Base-by-base conservation (phyloP, 305 asterid species). In the Rubia tinctorum region DNA sequence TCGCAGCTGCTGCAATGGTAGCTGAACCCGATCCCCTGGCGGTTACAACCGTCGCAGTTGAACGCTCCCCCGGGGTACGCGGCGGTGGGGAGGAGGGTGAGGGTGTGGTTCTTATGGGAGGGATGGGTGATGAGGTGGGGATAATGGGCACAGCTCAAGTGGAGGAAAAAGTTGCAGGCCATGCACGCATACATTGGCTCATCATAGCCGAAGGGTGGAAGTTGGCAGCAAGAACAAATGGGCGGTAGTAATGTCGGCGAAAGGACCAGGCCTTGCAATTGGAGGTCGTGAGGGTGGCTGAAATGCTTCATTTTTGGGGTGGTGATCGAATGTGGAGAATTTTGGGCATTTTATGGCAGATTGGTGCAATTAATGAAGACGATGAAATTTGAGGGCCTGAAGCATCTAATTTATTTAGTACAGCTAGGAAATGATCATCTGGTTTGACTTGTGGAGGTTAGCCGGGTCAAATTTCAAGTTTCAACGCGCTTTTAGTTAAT, bases 1-100 rank as follows among this genome's bases (percentile, higher is more conserved):
- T 82, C 82, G 69, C 94, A 90, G 25, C 67, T 67, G 18, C 70
- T 34, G 68, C 96, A 90, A 71, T 88, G 91, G 83, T 84, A 88
- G 83, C 86, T 84, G 87, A 89, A 90, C 13, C 87, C 84, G 71
- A 84, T 77, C 9, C 86, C 89, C 7, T 60, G 71, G 75, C 56
- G 79, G 79, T 69, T 44, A 78, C 96, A 90, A 73, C 86, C 92
- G 73, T 90, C 88, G 77, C 96, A 90, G 82, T 74, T 85, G 88
- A 87, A 90, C 0, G 22, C n/a, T 11, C 88, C 91, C 4, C 80
- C 87, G 14, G 86, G 83, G 64, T 88, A 86, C 72, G 82, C 13
- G 68, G 90, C 58, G 53, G 23, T 17, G 0, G 85, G 60, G 71
- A 78, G 82, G 82, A 72, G 76, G 45, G 34, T 18, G 8, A 73